A percentile compares a stretch with the other conserved stretches of the same genome.
Evolutionary conservation across 208 protist genomes (phyloP).

Genomic region (Sergeia podlipaevii): DNA sequence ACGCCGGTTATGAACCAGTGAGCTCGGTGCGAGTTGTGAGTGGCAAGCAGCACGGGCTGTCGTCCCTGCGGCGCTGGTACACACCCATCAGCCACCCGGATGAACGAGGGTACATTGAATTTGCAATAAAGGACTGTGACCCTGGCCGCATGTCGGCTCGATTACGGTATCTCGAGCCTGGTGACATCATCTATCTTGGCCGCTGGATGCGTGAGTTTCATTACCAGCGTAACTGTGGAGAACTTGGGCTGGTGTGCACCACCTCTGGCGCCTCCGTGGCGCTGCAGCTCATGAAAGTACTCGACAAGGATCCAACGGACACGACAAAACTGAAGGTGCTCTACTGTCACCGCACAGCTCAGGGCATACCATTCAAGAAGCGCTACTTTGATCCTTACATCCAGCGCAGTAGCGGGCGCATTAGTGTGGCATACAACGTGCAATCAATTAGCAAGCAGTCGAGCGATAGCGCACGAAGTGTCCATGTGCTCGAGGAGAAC

Average conservation of each 20-base stretch:
- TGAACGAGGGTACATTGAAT: constrained; percentile 74
- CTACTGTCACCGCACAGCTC: constrained; percentile 66
- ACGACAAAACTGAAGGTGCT: constrained; percentile 48
- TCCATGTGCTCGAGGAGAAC: constrained; percentile 26
- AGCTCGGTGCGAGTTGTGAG: constrained; percentile 73
- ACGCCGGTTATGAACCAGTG: constrained; percentile 81
- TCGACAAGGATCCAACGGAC: constrained; percentile 50
- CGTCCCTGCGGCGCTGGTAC: constrained; percentile 70
- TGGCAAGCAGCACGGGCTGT: constrained; percentile 40
- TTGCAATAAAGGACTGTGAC: constrained; percentile 77
- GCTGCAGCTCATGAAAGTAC: constrained; percentile 78
- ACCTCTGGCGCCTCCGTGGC: constrained; percentile 73
- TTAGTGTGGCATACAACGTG: constrained; percentile 65
- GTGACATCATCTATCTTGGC: constrained; percentile 75
- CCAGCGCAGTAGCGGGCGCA: constrained; percentile 26
- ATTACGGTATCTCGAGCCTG: constrained; percentile 61
- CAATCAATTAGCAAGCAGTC: constrained; percentile 25
- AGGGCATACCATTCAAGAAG: constrained; percentile 53
- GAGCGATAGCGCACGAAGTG: constrained; percentile 1
- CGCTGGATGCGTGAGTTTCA: constrained; percentile 85
- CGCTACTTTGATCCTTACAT: constrained; percentile 39
- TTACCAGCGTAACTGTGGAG: constrained; percentile 41
- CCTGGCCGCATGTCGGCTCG: constrained; percentile 75
- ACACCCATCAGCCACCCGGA: constrained; percentile 83
- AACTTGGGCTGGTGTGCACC: constrained; percentile 73